Conservation (phyloP, 495 filamentous ascomycete species). For the Penicillium antarcticum region DNA sequence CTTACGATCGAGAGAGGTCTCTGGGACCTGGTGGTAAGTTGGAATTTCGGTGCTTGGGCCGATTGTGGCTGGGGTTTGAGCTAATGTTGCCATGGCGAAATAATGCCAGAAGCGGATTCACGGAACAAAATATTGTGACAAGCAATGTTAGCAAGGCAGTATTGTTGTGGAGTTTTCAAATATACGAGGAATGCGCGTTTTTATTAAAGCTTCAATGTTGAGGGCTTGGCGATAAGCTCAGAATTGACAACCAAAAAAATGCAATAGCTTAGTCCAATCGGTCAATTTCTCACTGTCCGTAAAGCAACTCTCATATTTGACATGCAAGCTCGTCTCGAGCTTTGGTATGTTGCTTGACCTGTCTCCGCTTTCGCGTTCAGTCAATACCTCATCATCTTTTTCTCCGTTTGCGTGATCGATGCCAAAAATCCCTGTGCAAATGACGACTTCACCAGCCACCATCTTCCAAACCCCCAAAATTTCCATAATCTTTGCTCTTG, state of each 20-base stretch:
- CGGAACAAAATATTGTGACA: not conserved
- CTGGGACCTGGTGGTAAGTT: slow-evolving; percentile 32
- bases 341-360: not conserved
- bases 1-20: slow-evolving; percentile 37
- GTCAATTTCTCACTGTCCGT: not conserved
- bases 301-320: not conserved
- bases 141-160: not conserved
- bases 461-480: not conserved
- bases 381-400: slow-evolving; percentile 20
- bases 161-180: not conserved
- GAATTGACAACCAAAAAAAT: not conserved
- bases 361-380: not conserved
- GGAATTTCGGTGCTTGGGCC: slow-evolving; percentile 18
- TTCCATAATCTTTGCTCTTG: too few relatives aligned
- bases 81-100: not conserved
- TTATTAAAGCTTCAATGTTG: not conserved
- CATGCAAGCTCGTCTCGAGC: not conserved
- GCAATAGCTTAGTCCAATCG: not conserved
- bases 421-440: not conserved
- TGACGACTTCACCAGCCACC: slow-evolving; percentile 11
- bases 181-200: not conserved
- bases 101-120: not conserved
- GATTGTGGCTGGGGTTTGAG: slow-evolving; percentile 10
- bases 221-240: not conserved
- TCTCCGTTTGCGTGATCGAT: slow-evolving; percentile 21